phyloP scores from a whole-genome alignment of 768 basidiomycete species.

The Lentinula sp. region DNA sequence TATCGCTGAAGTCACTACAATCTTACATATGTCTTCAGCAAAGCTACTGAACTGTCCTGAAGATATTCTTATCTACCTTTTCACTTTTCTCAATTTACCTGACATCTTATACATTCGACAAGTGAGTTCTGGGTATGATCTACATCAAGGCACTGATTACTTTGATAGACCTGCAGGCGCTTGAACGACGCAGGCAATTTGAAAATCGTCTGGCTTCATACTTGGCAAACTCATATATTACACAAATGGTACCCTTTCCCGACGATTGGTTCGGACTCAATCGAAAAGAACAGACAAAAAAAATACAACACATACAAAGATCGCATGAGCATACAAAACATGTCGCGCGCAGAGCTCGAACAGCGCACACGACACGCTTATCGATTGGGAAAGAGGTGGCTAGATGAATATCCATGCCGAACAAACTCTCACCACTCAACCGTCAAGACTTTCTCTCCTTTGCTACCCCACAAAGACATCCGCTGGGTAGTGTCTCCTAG shows the following conservation, averaged over 20 bases:
- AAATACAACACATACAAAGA: too few relatives aligned
- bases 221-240: slow-evolving; percentile 38
- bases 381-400: slow-evolving; percentile 47
- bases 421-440: background rate
- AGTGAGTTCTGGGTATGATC: slow-evolving; percentile 20
- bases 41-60: slow-evolving; percentile 14
- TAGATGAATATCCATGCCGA: background rate
- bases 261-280: background rate
- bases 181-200: slow-evolving; percentile 37
- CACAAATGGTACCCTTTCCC: slow-evolving; percentile 47
- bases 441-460: slow-evolving; percentile 10
- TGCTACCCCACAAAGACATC: slow-evolving; percentile 7
- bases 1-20: too few relatives aligned
- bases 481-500: slow-evolving; percentile 28
- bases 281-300: background rate
- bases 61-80: slow-evolving; percentile 31
- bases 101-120: slow-evolving; percentile 36
- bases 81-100: slow-evolving; percentile 28
- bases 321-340: slow-evolving; percentile 19
- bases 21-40: background rate
- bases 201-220: slow-evolving; percentile 53
- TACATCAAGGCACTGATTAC: background rate
- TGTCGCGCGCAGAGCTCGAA: slow-evolving; percentile 40
- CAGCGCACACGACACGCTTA: slow-evolving; percentile 36
- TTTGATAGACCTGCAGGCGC: slow-evolving; percentile 43